Evolutionary conservation across 805 yeast genomes (phyloP).

Genomic region (Suhomyces sp.): DNA sequence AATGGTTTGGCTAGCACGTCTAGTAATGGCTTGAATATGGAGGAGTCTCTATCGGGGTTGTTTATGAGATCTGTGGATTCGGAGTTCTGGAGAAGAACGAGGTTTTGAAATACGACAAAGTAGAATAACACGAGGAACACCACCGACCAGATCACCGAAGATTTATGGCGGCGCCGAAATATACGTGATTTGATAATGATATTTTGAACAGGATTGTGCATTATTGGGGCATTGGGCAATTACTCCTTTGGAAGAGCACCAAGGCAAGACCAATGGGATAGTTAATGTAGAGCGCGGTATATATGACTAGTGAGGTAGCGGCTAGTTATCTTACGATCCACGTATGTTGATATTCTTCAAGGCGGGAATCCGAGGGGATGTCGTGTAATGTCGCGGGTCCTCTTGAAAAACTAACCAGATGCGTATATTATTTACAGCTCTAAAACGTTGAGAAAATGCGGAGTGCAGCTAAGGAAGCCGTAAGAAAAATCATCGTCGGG

Average conservation of each 20-base stretch:
- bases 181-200: constrained; percentile 3
- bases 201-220: constrained; percentile 1
- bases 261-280: background rate
- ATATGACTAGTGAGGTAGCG: background rate
- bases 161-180: constrained; percentile 7
- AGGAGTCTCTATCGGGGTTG: constrained; percentile 7
- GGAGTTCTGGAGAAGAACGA: constrained; percentile 1
- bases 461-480: constrained; percentile 10
- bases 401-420: background rate
- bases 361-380: background rate
- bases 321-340: background rate
- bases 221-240: background rate
- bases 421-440: background rate
- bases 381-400: background rate
- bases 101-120: constrained; percentile 8
- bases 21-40: background rate
- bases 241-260: background rate
- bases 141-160: constrained; percentile 1
- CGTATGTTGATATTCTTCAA: background rate
- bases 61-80: constrained; percentile 1
- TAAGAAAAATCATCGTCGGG: constrained; percentile 69
- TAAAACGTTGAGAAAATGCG: constrained; percentile 7
- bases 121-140: constrained; percentile 8
- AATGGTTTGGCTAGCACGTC: constrained; percentile 1
- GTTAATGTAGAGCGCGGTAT: background rate